These are phyloP conservation scores for Wallacemonas sp. DNA, from an alignment of 208 protist genomes.

Conservation along the genomic window DNA sequence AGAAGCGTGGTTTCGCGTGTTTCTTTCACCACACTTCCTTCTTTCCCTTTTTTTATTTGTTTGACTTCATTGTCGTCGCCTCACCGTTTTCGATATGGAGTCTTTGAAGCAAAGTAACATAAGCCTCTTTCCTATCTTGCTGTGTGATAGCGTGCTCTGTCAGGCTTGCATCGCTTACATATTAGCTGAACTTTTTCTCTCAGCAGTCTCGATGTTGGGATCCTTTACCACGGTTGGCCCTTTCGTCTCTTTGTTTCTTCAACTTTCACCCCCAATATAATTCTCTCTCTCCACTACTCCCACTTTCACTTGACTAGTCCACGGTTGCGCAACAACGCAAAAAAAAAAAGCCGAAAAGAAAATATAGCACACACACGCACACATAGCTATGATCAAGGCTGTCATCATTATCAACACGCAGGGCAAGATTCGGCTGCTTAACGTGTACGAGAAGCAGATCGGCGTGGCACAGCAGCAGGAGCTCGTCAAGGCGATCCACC, in stretches of 20 bases:
- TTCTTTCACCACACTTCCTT: neutral
- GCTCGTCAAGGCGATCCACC: conserved; percentile 91
- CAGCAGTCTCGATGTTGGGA: too few species aligned
- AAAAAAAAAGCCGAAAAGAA: neutral
- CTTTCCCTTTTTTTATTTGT: conserved; percentile 6
- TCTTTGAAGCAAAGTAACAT: too few species aligned
- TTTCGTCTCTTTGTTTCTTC: neutral
- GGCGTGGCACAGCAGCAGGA: conserved; percentile 77
- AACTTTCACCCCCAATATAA: neutral
- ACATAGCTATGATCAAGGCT: conserved; percentile 92
- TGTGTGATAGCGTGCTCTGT: too few species aligned
- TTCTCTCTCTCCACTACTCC: neutral
- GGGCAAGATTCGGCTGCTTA: conserved; percentile 95
- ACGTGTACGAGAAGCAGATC: conserved; percentile 95
- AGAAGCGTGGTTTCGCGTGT: neutral
- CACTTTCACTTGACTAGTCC: too few species aligned
- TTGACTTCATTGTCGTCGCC: conserved; percentile 3
- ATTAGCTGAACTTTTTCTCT: too few species aligned
- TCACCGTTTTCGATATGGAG: too few species aligned
- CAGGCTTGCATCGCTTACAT: too few species aligned
- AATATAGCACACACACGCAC: neutral
- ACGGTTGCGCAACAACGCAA: too few species aligned
- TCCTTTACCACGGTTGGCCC: neutral
- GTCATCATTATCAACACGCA: conserved; percentile 98
- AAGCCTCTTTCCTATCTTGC: too few species aligned